Evolutionary conservation across 352 stramenopile species (phyloP), one percentile per base, ranked within the genome.

Genomic region (Saprolegnia diclina): DNA sequence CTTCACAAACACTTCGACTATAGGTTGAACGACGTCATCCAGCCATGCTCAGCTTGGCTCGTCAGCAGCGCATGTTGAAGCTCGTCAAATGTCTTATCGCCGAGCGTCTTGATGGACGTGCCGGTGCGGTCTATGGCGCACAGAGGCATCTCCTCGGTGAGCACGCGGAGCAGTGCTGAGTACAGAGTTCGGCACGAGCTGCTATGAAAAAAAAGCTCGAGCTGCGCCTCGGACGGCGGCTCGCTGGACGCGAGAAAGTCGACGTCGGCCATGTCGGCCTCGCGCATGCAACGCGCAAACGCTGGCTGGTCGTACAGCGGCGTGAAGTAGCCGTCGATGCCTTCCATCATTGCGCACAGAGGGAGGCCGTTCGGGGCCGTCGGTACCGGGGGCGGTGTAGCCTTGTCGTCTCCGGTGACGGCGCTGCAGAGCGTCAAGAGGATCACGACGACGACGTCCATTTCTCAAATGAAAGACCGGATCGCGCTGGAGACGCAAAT

Each of bases 111-210:
- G n/a, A 59, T 59, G 35, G 52, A 59, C 10, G 52, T 59, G 4
- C 52, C 52, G 35, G 52, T 7, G 11, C 16, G 35, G 35, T 59
- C 52, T 4, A 59, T 59, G 35, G 52, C 52, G n/a, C 52, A 59
- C 1, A 13, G 35, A 42, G 52, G 52, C 52, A 59, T 59, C 1
- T 59, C 35, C 19, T 59, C 52, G 13, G 35, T 35, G 35, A 59
- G 11, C 24, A 24, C n/a, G 24, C 35, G 13, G 11, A 40, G 24
- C 1, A 59, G 35, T 7, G 52, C 24, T 59, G 13, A 1, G 35
- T 59, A 59, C 35, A 59, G 19, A 16, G 35, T 21, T 24, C 19
- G 11, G 52, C 52, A 59, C 19, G 52, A 14, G 13, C 11, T n/a
- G 35, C 52, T 59, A 3, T 35, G 11, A 11, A 59, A 59, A 9